Base-by-base conservation (phyloP, 1,284 basidiomycete species). In the Anthracocystis setariae region DNA sequence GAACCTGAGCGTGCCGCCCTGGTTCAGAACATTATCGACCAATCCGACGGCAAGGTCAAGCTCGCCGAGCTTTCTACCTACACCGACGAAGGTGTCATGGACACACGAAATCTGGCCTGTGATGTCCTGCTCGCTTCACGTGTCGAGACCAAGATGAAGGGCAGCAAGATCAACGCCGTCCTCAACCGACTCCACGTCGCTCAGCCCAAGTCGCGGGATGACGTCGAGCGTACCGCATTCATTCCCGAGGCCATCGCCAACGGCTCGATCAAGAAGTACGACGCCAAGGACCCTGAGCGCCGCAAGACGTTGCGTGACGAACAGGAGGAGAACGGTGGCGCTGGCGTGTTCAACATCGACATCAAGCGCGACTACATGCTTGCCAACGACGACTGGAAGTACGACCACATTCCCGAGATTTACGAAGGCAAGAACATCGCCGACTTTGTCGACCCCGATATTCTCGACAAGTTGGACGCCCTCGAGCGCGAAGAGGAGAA, bases 401-500 rank as follows among this genome's bases (percentile, higher is more conserved):
- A 90, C 86, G 95, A 99, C 82, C 88, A 89, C 74, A 92, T 98
- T 23, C 96, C 95, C 25, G 96, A 98, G 85, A 92, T 99, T 80
- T 89, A 93, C 89, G 89, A 98, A 74, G 96, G 95, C 85, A 98
- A 98, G 88, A 99, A 99, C 86, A 86, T 99, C 57, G 94, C 94
- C 38, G 95, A 99, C 87, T 98, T 99, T 78, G 92, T 98, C 84
- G 96, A 98, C 84, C 92, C 94, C n/a, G 96, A 99, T 81, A 98
- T 99, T 74, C 89, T 90, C 39, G 93, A 94, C 84, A 94, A 93
- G 85, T 89, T 99, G 60, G 95, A 98, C 82, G 95, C 93, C 10
- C 89, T 99, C 53, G 96, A 99, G 85, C 89, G 92, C 37, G 95
- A 99, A 83, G 95, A 99, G 85, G 95, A 97, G 85, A 89, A 88